phyloP scores from a whole-genome alignment of 495 filamentous ascomycete genomes.

The Podospora pseudoanserina region DNA sequence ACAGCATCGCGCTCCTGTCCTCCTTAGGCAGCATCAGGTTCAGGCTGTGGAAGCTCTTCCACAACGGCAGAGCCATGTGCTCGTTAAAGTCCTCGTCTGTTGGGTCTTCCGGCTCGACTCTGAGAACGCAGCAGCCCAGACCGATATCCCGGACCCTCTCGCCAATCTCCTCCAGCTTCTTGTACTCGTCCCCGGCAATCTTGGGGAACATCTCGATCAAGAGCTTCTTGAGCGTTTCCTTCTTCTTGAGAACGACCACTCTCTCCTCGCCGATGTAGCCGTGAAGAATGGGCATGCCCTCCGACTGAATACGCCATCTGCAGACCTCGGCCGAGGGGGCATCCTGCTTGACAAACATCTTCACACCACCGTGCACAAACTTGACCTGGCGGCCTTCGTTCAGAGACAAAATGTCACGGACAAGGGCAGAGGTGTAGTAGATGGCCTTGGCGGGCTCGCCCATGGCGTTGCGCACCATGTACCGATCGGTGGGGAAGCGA shows the following conservation, averaged over 20 bases:
- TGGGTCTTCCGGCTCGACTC: slow-evolving; percentile 63
- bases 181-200: slow-evolving; percentile 62
- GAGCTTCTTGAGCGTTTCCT: slow-evolving; percentile 70
- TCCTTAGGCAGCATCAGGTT: slow-evolving; percentile 98
- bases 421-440: slow-evolving; percentile 88
- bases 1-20: slow-evolving; percentile 85
- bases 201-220: slow-evolving; percentile 96
- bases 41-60: slow-evolving; percentile 79
- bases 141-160: slow-evolving; percentile 72
- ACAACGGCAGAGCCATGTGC: slow-evolving; percentile 81
- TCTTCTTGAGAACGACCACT: slow-evolving; percentile 67
- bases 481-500: slow-evolving; percentile 82
- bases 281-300: slow-evolving; percentile 83
- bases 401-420: slow-evolving; percentile 70
- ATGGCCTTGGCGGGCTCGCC: slow-evolving; percentile 82
- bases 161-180: slow-evolving; percentile 79
- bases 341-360: slow-evolving; percentile 98
- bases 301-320: slow-evolving; percentile 90
- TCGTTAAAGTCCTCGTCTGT: slow-evolving; percentile 71
- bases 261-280: slow-evolving; percentile 79
- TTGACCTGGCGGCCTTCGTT: slow-evolving; percentile 90
- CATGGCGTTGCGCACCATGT: slow-evolving; percentile 89
- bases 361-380: slow-evolving; percentile 94
- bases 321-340: slow-evolving; percentile 78
- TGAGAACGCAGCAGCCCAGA: slow-evolving; percentile 89